Conservation (phyloP, 768 basidiomycete species). For the Amanita rubescens region DNA sequence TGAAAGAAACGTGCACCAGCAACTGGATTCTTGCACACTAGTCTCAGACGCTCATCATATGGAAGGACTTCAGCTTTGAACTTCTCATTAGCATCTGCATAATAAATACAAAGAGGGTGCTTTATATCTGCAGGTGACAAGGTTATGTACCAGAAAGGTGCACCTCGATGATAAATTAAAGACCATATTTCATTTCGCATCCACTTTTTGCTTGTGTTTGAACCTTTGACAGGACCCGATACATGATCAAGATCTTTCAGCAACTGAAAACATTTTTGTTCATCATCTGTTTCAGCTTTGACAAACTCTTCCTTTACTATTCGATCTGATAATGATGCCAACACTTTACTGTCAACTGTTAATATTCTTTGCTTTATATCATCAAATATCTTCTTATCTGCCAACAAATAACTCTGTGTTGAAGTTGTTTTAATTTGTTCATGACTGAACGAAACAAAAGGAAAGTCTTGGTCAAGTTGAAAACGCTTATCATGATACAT, state of each 20-base stretch:
- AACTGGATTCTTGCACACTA: constrained; percentile 16
- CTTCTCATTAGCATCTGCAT: not conserved
- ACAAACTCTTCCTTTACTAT: constrained; percentile 19
- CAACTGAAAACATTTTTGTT: constrained; percentile 18
- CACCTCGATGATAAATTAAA: constrained; percentile 10
- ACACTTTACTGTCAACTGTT: constrained; percentile 15
- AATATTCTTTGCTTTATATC: constrained; percentile 17
- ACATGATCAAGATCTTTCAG: constrained; percentile 29
- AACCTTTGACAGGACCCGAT: constrained; percentile 21
- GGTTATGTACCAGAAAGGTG: constrained; percentile 1
- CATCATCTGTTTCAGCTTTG: constrained; percentile 20
- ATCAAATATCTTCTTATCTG: constrained; percentile 19
- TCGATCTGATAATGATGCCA: constrained; percentile 13
- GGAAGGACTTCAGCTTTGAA: not conserved
- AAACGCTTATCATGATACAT: constrained; percentile 34
- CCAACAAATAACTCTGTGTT: constrained; percentile 20
- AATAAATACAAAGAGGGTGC: too few species aligned
- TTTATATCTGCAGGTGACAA: not conserved
- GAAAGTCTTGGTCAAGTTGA: constrained; percentile 29
- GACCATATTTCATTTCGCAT: constrained; percentile 12
- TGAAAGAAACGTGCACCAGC: constrained; percentile 20
- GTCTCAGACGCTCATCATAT: not conserved
- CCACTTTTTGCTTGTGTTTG: constrained; percentile 20
- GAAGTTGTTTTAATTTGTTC: constrained; percentile 26
- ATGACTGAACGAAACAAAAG: constrained; percentile 34